A percentile compares a stretch with the other conserved stretches of the same genome.
phyloP scores from a whole-genome alignment of 2,329 filamentous ascomycete species.

The Trichoderma atrobrunneum region DNA sequence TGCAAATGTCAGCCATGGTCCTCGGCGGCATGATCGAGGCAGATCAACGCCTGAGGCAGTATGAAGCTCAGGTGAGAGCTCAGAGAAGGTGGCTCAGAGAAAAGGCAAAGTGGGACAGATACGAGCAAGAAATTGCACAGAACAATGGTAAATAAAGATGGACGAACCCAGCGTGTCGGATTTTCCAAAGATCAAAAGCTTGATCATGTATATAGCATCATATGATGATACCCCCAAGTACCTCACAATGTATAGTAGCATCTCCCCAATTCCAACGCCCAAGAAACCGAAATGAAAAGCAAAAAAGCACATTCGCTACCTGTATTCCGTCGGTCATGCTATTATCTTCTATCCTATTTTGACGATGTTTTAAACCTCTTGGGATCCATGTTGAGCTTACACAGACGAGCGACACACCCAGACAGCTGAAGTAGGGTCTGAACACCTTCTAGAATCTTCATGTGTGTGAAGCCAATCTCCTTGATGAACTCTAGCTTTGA shows the following conservation, averaged over 20 bases:
- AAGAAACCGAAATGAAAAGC: conserved; percentile 21
- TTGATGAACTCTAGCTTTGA: conserved; percentile 96
- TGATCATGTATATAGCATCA: conserved; percentile 17
- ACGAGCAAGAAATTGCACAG: conserved; percentile 58
- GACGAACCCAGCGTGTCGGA: neutral
- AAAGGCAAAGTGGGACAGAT: conserved; percentile 65
- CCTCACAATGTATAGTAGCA: conserved; percentile 12
- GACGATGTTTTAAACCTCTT: conserved; percentile 62
- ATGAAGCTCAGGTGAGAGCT: conserved; percentile 63
- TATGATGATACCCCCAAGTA: conserved; percentile 14
- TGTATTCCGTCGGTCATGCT: conserved; percentile 11
- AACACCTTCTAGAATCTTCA: conserved; percentile 97
- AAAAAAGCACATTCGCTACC: conserved; percentile 28
- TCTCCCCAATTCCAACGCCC: conserved; percentile 34
- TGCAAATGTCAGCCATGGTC: conserved; percentile 86
- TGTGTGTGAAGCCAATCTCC: conserved; percentile 98
- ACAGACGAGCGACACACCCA: conserved; percentile 85
- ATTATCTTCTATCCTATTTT: conserved; percentile 28
- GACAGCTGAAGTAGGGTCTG: conserved; percentile 92
- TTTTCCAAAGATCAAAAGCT: neutral
- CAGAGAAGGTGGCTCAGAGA: conserved; percentile 63
- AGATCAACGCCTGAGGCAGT: conserved; percentile 63
- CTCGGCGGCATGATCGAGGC: conserved; percentile 74
- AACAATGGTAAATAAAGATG: conserved; percentile 37
- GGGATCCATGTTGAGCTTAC: conserved; percentile 95